Evolutionary conservation across 805 yeast genomes (phyloP), one percentile per base, ranked within the genome.

Genomic region (Hanseniaspora nectarophila): DNA sequence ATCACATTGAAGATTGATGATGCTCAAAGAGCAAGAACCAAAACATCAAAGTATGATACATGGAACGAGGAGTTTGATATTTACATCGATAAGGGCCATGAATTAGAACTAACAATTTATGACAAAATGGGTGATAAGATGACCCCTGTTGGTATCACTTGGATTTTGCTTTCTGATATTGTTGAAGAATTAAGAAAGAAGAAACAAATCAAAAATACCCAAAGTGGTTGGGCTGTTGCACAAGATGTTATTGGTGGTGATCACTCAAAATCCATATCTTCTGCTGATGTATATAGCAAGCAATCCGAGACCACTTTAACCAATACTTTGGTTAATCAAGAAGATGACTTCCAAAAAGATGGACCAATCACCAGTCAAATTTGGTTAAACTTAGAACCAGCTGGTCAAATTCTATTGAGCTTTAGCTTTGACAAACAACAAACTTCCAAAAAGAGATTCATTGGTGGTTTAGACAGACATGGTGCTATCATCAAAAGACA

Each of bases 401-500:
- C 89, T 2, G 99, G 99, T 21, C 95, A 88, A 66, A 79, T 92
- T 33, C 71, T 85, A 53, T 65, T 92, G 40, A 78, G 81, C 5
- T 67, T 90, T 24, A 83, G 90, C 2, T 92, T 92, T 63, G 82
- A 82, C 43, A 90, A 90, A 61, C 75, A 82, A 5, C 67, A 70
- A 24, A 63, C 68, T 32, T 75, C 74, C 18, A 74, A 72, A 50
- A 73, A 71, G 57, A 72, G 70, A 45, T 54, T 67, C 16, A 68
- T 76, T 44, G 83, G 83, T 50, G 86, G 86, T 0, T 72, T 84
- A 51, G 90, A 87, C 32, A 95, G 99, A 73, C 96, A 90, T 64
- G 97, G 97, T 70, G 99, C 99, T 56, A 90, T 92, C 57, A 83
- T 95, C 61, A 92, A 87, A 66, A 81, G 89, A 70, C 87, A 89